These are phyloP conservation scores for Myxozyma monticola DNA, from an alignment of 805 yeast genomes.

Conservation along the genomic window DNA sequence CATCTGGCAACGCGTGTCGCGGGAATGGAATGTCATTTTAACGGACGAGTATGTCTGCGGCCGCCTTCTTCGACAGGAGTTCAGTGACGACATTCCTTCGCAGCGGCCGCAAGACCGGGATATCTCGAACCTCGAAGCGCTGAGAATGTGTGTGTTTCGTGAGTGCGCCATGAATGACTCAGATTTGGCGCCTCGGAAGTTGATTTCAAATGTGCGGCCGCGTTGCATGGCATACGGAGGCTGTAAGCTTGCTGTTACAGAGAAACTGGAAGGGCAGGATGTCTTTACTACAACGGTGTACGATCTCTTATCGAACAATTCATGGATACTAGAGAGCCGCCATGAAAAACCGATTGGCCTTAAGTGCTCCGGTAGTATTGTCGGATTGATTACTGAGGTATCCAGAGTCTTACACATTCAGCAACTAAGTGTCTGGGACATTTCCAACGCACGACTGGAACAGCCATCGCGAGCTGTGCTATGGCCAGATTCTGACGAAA, in stretches of 20 bases:
- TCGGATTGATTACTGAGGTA: conserved; percentile 27
- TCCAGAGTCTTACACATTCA: no score
- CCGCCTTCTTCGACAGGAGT: conserved; percentile 18
- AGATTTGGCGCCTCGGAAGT: conserved; percentile 20
- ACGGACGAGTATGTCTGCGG: conserved; percentile 19
- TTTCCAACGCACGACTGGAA: conserved; percentile 19
- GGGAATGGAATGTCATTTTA: conserved; percentile 20
- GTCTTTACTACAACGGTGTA: conserved; percentile 21
- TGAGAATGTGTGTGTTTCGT: conserved; percentile 23
- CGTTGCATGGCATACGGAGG: conserved; percentile 26
- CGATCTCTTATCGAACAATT: conserved; percentile 23
- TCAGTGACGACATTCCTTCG: conserved; percentile 21
- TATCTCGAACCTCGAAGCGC: conserved; percentile 20
- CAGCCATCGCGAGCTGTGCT: conserved; percentile 25
- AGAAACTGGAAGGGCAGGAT: conserved; percentile 25
- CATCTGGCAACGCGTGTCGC: conserved; percentile 26
- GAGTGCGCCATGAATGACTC: conserved; percentile 26
- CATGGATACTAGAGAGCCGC: conserved; percentile 25
- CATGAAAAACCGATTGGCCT: conserved; percentile 28
- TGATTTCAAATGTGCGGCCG: conserved; percentile 25
- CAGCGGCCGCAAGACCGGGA: conserved; percentile 23
- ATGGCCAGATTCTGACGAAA: conserved; percentile 24
- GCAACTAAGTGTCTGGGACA: conserved; percentile 26
- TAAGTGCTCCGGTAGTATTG: conserved; percentile 24
- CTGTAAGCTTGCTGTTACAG: conserved; percentile 24